Evolutionary conservation across 1,139 yeast species (phyloP), one percentile per base, ranked within the genome.

Genomic region (Blastobotrys buckinghamii): DNA sequence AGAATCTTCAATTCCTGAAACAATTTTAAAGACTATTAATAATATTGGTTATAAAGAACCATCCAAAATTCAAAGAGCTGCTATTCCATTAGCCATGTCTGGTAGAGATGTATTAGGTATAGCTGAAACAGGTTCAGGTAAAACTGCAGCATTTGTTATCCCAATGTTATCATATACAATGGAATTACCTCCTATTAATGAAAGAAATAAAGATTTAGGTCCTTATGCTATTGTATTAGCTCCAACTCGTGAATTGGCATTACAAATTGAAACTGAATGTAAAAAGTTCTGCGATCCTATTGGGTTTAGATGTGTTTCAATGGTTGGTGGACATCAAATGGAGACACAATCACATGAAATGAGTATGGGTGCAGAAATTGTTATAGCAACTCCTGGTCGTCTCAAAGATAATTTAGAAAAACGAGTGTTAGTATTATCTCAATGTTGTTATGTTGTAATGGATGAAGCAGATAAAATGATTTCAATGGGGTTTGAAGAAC

Each of bases 91-190:
- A 41, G 86, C 87, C 0, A 57, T 84, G 33, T 63, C 69, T 0
- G 68, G 73, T 3, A 64, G 76, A 38, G 97, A 92, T 63, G 74
- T 88, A 4, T 75, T 90, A 24, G 97, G 96, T 24, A 78, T 90
- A n/a, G 97, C 97, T 0, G 92, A 89, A 57, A 92, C 98, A 0
- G 98, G 97, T 22, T 86, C 96, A 0, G 98, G 97, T 61, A 92
- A 92, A 63, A 92, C 98, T 0, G 72, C 89, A 27, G 85, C 95
- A 9, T 92, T 84, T 65, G 68, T 86, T 26, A 68, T 90, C 1
- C 97, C 98, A 0, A 67, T 88, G 45, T 61, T 88, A 6, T 65
- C 80, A 4, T 82, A 82, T 54, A 69, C 87, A 12, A 55, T 76
- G 50, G 75, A 73, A 39, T 54, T 73, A n/a, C 75, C 78, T 1